A percentile compares a stretch with the other conserved stretches of the same genome.
Evolutionary conservation across 257 asterid genomes (phyloP).

Genomic region (Sherardia arvensis): DNA sequence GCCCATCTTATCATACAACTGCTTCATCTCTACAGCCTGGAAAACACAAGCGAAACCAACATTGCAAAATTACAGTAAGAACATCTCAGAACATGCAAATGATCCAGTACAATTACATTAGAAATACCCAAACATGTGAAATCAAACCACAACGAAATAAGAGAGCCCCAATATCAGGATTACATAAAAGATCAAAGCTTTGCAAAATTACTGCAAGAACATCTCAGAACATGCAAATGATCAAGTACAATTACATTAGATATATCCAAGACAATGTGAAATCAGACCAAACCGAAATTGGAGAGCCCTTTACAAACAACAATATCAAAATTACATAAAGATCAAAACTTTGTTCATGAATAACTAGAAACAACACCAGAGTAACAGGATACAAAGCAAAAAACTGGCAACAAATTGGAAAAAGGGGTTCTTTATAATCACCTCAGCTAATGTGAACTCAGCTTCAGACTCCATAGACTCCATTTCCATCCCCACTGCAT

Average conservation of each 20-base stretch:
- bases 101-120: neutral
- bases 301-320: neutral
- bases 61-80: neutral
- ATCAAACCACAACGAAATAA: neutral
- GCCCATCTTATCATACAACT: slow-evolving; percentile 31
- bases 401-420: neutral
- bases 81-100: neutral
- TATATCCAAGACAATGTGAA: neutral
- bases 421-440: slow-evolving; percentile 1
- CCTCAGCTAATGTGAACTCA: slow-evolving; percentile 66
- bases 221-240: neutral
- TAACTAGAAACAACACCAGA: neutral
- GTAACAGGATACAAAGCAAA: neutral
- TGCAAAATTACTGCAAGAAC: neutral
- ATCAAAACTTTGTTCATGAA: neutral
- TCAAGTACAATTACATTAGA: neutral
- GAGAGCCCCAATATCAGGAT: neutral
- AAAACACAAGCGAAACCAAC: slow-evolving; percentile 8
- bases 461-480: slow-evolving; percentile 23
- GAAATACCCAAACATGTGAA: neutral
- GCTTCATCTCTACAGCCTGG: slow-evolving; percentile 58
- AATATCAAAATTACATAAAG: neutral
- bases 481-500: slow-evolving; percentile 17
- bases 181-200: neutral
- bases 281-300: neutral